phyloP scores from a whole-genome alignment of 176 grass and related monocot species.

The Ananas comosus region DNA sequence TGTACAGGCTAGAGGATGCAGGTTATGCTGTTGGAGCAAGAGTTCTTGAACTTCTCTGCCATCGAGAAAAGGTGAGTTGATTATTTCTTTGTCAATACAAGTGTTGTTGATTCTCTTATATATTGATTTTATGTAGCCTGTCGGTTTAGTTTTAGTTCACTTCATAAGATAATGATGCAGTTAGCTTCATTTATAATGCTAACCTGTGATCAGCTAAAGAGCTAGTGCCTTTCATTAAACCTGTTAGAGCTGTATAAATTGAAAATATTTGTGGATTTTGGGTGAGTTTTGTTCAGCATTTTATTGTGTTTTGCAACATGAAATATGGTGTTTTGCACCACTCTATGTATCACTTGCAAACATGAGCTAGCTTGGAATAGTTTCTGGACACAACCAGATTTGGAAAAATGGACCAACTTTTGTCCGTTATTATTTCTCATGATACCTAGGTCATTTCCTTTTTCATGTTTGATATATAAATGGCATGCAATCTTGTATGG shows the following conservation, averaged over 20 bases:
- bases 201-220: too few species aligned
- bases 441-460: not conserved
- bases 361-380: not conserved
- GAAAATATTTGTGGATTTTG: too few species aligned
- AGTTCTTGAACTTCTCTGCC: slow-evolving; percentile 93
- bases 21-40: slow-evolving; percentile 93
- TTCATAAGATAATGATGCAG: not conserved
- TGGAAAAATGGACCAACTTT: not conserved
- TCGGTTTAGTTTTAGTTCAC: too few species aligned
- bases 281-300: too few species aligned
- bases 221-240: too few species aligned
- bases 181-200: too few species aligned
- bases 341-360: not conserved
- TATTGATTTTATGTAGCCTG: too few species aligned
- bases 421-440: not conserved
- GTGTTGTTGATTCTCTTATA: not conserved
- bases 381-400: not conserved
- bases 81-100: not conserved
- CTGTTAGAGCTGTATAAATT: too few species aligned
- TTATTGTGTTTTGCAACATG: too few species aligned
- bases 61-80: slow-evolving; percentile 69
- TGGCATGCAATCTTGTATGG: not conserved
- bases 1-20: slow-evolving; percentile 74
- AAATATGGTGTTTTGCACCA: too few species aligned
- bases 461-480: not conserved